Percentiles rank a stretch among this genome's conserved stretches.
These are phyloP conservation scores for Ogataea neopini DNA, from an alignment of 805 yeast genomes.

Conservation along the genomic window DNA sequence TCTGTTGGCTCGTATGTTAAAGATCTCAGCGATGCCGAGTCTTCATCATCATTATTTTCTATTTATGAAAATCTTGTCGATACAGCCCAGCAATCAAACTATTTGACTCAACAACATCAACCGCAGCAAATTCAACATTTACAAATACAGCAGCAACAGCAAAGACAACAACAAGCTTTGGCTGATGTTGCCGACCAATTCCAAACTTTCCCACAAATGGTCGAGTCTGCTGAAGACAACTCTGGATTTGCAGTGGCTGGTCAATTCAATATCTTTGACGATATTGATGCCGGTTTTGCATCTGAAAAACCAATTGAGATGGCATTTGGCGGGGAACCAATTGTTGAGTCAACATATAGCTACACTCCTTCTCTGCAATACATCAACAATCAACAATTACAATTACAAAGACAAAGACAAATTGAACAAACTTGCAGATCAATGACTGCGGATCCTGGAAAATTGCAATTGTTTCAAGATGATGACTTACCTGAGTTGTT, in stretches of 20 bases:
- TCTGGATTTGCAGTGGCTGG: background rate
- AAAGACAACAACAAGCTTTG: background rate
- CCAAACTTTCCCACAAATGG: background rate
- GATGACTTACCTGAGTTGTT: constrained; percentile 1
- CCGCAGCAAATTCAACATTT: background rate
- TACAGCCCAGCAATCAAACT: background rate
- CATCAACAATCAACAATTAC: constrained; percentile 19
- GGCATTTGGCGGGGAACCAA: background rate
- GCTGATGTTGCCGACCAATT: background rate
- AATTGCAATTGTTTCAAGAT: background rate
- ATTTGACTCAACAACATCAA: background rate
- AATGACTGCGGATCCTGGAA: constrained; percentile 2
- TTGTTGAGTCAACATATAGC: constrained; percentile 9
- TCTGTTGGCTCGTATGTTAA: constrained; percentile 5
- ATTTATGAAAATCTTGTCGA: constrained; percentile 3
- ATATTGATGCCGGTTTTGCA: constrained; percentile 12
- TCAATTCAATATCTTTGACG: constrained; percentile 20
- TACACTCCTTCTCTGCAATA: constrained; percentile 22
- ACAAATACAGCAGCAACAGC: background rate
- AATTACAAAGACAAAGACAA: constrained; percentile 16
- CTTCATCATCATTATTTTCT: constrained; percentile 14
- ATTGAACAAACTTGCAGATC: constrained; percentile 6
- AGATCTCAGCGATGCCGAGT: constrained; percentile 10
- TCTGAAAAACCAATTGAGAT: constrained; percentile 5
- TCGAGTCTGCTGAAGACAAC: background rate